These are phyloP conservation scores for Acacia pycnantha DNA, from an alignment of 331 rosid species.

Conservation along the genomic window DNA sequence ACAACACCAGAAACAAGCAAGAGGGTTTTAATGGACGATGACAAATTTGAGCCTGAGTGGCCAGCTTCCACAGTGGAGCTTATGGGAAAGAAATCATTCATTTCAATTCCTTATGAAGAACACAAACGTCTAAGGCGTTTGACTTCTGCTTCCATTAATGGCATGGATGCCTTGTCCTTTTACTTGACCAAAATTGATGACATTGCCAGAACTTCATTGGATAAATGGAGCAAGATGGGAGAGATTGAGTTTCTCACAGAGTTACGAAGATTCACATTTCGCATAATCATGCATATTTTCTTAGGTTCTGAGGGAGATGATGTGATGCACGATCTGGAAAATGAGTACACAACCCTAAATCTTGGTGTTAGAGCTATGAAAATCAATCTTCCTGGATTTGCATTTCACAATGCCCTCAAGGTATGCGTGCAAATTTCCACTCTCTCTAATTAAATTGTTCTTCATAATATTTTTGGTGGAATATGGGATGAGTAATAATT, in stretches of 20 bases:
- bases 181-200: not conserved
- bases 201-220: not conserved
- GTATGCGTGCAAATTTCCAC: not conserved
- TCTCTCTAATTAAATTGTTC: not conserved
- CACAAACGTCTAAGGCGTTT: not conserved
- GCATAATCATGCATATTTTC: not conserved
- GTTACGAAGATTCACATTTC: not conserved
- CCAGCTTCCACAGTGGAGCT: not conserved
- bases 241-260: not conserved
- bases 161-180: not conserved
- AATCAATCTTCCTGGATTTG: not conserved
- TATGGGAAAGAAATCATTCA: not conserved
- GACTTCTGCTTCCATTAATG: not conserved
- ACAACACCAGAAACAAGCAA: not conserved
- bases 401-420: not conserved
- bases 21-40: constrained; percentile 1
- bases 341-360: not conserved
- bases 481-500: too few relatives aligned
- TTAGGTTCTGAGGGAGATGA: not conserved
- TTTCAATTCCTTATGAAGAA: not conserved
- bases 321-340: not conserved
- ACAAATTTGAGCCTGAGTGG: not conserved
- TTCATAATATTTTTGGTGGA: too few relatives aligned
- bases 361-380: not conserved
- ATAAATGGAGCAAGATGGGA: not conserved